These are phyloP conservation scores for Saturnispora bothae DNA, from an alignment of 805 yeast species.

Conservation along the genomic window DNA sequence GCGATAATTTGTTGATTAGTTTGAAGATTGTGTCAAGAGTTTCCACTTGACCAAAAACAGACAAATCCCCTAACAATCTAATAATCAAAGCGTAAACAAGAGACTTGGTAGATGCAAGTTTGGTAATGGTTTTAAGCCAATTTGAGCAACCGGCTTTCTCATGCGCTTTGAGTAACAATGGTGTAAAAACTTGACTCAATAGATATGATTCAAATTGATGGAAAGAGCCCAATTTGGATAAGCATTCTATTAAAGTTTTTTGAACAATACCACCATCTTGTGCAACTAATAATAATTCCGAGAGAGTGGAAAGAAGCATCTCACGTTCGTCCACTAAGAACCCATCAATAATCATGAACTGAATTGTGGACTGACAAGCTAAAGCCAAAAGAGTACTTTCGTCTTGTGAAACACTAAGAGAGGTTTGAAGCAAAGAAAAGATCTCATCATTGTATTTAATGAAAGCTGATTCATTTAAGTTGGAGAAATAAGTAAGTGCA, in stretches of 20 bases:
- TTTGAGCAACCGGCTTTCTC: no score
- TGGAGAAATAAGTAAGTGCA: slow-evolving; percentile 12
- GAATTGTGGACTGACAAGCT: slow-evolving; percentile 54
- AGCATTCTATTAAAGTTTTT: slow-evolving; percentile 42
- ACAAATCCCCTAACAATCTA: slow-evolving; percentile 8
- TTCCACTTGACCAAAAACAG: not conserved
- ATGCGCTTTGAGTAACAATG: slow-evolving; percentile 2
- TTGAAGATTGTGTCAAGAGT: slow-evolving; percentile 3
- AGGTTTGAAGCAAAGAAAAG: slow-evolving; percentile 54
- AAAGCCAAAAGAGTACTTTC: slow-evolving; percentile 63
- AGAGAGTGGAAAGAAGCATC: slow-evolving; percentile 47
- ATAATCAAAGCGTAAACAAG: slow-evolving; percentile 8
- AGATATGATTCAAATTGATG: slow-evolving; percentile 7
- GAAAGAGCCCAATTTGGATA: slow-evolving; percentile 36
- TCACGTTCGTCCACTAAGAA: slow-evolving; percentile 29
- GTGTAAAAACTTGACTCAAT: slow-evolving; percentile 1
- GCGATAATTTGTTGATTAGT: not conserved
- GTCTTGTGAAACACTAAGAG: slow-evolving; percentile 53
- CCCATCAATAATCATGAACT: slow-evolving; percentile 38
- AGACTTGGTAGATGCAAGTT: slow-evolving; percentile 7
- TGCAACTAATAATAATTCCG: slow-evolving; percentile 44
- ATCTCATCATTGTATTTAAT: slow-evolving; percentile 51
- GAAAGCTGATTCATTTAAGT: slow-evolving; percentile 30
- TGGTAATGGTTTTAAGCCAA: slow-evolving; percentile 1
- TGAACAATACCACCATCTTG: slow-evolving; percentile 36